Conservation (phyloP, 2,329 filamentous ascomycete species). For the Cryphonectria parasitica region DNA sequence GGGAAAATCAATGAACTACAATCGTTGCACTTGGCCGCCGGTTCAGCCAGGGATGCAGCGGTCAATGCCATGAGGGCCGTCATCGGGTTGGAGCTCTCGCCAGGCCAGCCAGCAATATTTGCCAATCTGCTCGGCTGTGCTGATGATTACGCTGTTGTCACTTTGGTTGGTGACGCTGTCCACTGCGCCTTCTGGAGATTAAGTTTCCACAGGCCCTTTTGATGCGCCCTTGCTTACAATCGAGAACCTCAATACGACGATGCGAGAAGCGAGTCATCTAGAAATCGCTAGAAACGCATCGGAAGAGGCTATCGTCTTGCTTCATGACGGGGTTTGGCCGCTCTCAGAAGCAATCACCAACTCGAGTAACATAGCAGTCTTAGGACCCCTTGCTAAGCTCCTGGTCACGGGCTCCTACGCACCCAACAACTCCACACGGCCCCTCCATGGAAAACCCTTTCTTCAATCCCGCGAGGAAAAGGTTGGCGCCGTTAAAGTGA, state of each 20-base stretch:
- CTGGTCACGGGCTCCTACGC: slow-evolving; percentile 33
- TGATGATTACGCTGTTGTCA: slow-evolving; percentile 32
- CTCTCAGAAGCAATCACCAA: slow-evolving; percentile 9
- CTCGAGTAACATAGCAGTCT: slow-evolving; percentile 27
- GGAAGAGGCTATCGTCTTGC: slow-evolving; percentile 33
- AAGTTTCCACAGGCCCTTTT: slow-evolving; percentile 38
- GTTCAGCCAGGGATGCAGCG: slow-evolving; percentile 35
- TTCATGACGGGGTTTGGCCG: slow-evolving; percentile 31
- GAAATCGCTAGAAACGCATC: slow-evolving; percentile 32
- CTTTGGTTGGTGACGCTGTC: slow-evolving; percentile 35
- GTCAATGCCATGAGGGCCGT: slow-evolving; percentile 36
- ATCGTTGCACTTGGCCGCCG: slow-evolving; percentile 36
- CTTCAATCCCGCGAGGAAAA: slow-evolving; percentile 30
- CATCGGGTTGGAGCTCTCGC: slow-evolving; percentile 37
- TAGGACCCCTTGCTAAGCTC: slow-evolving; percentile 33
- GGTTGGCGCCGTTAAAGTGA: slow-evolving; percentile 33
- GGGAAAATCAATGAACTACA: slow-evolving; percentile 36
- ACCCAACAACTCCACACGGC: slow-evolving; percentile 31
- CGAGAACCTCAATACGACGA: slow-evolving; percentile 28
- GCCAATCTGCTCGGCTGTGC: slow-evolving; percentile 32
- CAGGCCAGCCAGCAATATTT: slow-evolving; percentile 33
- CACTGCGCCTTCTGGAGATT: slow-evolving; percentile 36
- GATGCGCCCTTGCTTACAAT: slow-evolving; percentile 34
- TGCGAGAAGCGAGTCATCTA: slow-evolving; percentile 29
- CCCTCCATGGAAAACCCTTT: slow-evolving; percentile 32